These are phyloP conservation scores for Dendrostoma leiphaemia DNA, from an alignment of 2,329 filamentous ascomycete genomes.

Conservation along the genomic window DNA sequence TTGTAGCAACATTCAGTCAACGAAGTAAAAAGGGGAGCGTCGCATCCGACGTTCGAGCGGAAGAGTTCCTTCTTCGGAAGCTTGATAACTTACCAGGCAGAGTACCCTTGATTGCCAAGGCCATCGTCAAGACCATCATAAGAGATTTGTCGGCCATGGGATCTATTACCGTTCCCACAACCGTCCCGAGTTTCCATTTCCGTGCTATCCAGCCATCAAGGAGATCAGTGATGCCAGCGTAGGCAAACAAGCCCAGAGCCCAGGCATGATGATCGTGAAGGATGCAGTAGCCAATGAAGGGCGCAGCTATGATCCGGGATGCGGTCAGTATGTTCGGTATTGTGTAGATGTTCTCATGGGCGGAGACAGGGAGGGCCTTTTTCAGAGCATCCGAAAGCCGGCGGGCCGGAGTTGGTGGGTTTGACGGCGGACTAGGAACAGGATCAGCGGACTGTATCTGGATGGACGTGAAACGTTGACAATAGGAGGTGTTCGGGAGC, in stretches of 20 bases:
- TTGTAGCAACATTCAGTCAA: slow-evolving; percentile 1
- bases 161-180: slow-evolving; percentile 91
- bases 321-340: slow-evolving; percentile 92
- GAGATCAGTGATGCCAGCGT: slow-evolving; percentile 87
- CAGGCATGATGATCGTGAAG: slow-evolving; percentile 76
- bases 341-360: slow-evolving; percentile 92
- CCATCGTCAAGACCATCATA: slow-evolving; percentile 90
- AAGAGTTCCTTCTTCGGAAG: background rate
- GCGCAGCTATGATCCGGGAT: slow-evolving; percentile 78
- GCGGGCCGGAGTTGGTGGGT: background rate
- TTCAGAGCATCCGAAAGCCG: slow-evolving; percentile 14
- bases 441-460: slow-evolving; percentile 2
- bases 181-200: slow-evolving; percentile 82
- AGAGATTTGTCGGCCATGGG: slow-evolving; percentile 96
- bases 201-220: slow-evolving; percentile 94
- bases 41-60: background rate
- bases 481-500: background rate
- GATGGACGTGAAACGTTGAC: background rate
- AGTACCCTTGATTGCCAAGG: slow-evolving; percentile 76
- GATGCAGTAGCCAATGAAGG: slow-evolving; percentile 84
- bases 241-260: slow-evolving; percentile 84
- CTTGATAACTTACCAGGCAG: slow-evolving; percentile 66
- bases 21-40: background rate
- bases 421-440: slow-evolving; percentile 8
- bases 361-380: slow-evolving; percentile 21